These are phyloP conservation scores for Hygrophila difformis DNA, from an alignment of 257 asterid species.

Conservation along the genomic window DNA sequence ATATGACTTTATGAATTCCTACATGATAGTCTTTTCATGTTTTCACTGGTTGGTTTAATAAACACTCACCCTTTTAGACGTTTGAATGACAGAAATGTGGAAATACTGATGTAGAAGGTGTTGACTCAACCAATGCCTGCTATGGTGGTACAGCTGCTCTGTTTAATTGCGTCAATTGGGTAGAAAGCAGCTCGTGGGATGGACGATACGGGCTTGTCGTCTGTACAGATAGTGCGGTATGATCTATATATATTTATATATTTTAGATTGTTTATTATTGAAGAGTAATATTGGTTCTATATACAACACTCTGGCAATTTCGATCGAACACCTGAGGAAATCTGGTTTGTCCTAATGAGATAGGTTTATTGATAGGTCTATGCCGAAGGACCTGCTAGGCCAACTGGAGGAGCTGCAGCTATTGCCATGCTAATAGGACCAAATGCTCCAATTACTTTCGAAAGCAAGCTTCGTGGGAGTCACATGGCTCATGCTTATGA, in stretches of 20 bases:
- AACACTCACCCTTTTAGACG: too few species aligned
- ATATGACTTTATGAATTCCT: too few species aligned
- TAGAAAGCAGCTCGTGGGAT: slow-evolving; percentile 96
- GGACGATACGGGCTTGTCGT: slow-evolving; percentile 98
- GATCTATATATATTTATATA: too few species aligned
- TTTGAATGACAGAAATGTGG: slow-evolving; percentile 51
- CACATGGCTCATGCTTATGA: slow-evolving; percentile 98
- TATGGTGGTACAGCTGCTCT: slow-evolving; percentile 99
- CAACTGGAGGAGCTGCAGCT: slow-evolving; percentile 99
- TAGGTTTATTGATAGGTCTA: slow-evolving; percentile 86
- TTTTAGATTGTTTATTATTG: too few species aligned
- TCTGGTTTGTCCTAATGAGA: too few species aligned
- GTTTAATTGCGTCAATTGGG: slow-evolving; percentile 94
- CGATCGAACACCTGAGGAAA: too few species aligned
- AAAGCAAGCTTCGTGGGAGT: slow-evolving; percentile 89
- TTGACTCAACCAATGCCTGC: slow-evolving; percentile 96
- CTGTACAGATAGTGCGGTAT: slow-evolving; percentile 99
- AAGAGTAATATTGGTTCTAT: too few species aligned
- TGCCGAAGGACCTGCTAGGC: slow-evolving; percentile 99
- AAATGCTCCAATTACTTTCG: slow-evolving; percentile 91
- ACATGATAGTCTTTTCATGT: too few species aligned
- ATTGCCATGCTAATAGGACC: slow-evolving; percentile 95
- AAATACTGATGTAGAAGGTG: slow-evolving; percentile 96
- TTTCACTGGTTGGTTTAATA: too few species aligned
- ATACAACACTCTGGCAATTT: too few species aligned